Base-by-base conservation (phyloP, 2,329 filamentous ascomycete genomes). In the Clonostachys sp. region DNA sequence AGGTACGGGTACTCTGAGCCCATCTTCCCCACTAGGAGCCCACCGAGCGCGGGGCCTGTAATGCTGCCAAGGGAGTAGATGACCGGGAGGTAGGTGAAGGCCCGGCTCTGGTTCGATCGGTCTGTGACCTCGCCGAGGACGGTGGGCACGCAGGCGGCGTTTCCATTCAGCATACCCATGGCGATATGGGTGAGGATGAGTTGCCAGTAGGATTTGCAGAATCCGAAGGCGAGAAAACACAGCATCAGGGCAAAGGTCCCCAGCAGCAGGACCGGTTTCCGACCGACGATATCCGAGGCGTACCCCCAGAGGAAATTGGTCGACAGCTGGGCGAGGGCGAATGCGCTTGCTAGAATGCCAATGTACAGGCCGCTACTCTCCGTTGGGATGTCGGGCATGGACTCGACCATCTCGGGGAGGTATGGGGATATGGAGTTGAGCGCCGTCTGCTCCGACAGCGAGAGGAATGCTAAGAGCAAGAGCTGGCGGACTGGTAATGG, bases 371-470 rank as follows among this genome's bases (percentile, higher is more conserved):
- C 94, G 34, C 87, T 86, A 57, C 91, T 74, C 6, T 74, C 75
- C 2, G 77, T 68, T 17, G 86, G 78, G 17, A 96, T 85, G 51
- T 89, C 89, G 2, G 89, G 87, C 62, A 97, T 97, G 1, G 83
- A 84, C 18, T 83, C 81, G 2, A 91, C 85, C 92, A 99, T 97
- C 57, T 91, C 82, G 1, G 94, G 94, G 2, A 99, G 80, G 65
- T 99, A 99, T 1, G 94, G 94, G 12, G 87, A 88, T 59, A 99
- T 96, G 18, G 91, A 96, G 66, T 99, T 99, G 61, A 99, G 79
- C 1, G 94, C 94, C 0, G 92, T 97, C 73, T 99, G 94, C 64
- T 99, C 94, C 46, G 89, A 87, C 18, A 99, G 77, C 7, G 91
- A 91, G 50, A 99, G 88, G 54, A 96, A 72, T 2, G 92, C 92